Evolutionary conservation across 2,329 filamentous ascomycete species (phyloP).

Genomic region (Periconia sp.): DNA sequence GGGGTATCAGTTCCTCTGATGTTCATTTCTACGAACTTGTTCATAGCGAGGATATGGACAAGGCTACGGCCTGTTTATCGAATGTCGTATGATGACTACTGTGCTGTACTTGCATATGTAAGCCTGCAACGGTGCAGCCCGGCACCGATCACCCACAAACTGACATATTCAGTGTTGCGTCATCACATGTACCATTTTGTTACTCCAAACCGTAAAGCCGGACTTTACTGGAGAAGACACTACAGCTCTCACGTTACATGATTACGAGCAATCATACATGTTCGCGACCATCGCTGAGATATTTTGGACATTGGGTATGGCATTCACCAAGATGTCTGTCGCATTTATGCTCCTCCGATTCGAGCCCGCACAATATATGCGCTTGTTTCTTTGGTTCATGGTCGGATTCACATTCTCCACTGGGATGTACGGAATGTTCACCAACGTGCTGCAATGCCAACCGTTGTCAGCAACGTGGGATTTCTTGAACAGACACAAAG

Average conservation of each 20-base stretch:
- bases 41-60: constrained; percentile 19
- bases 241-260: constrained; percentile 9
- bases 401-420: constrained; percentile 14
- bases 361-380: constrained; percentile 11
- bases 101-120: constrained; percentile 17
- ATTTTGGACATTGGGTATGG: constrained; percentile 23
- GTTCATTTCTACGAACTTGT: constrained; percentile 12
- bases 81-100: constrained; percentile 18
- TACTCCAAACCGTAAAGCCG: constrained; percentile 15
- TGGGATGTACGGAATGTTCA: constrained; percentile 15
- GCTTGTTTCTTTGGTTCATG: constrained; percentile 16
- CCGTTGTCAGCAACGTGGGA: constrained; percentile 18
- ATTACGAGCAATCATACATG: constrained; percentile 9
- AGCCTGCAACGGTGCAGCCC: neutral
- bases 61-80: constrained; percentile 14
- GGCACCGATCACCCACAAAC: neutral
- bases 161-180: constrained; percentile 10
- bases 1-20: constrained; percentile 12
- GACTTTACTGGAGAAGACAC: constrained; percentile 7
- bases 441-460: constrained; percentile 16
- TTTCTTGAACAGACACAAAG: constrained; percentile 4
- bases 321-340: constrained; percentile 17
- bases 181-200: constrained; percentile 13
- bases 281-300: constrained; percentile 18
- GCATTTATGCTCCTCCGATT: constrained; percentile 21